Conservation (phyloP, 2,329 filamentous ascomycete species). For the Rachicladosporium sp. region DNA sequence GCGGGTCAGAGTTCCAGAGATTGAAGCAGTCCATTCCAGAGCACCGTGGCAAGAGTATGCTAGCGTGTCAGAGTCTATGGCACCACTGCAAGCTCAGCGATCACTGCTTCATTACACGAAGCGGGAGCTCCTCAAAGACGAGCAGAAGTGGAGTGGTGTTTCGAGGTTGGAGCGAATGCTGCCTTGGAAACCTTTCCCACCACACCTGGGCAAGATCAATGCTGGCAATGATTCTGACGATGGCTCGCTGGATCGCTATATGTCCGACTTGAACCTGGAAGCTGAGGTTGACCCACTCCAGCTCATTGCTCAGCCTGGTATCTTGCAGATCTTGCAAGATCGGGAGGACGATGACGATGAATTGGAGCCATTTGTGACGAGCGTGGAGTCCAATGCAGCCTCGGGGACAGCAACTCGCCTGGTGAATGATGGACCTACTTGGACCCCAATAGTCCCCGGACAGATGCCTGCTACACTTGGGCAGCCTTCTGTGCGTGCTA, state of each 20-base stretch:
- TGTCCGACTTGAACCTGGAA: conserved; percentile 22
- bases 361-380: conserved; percentile 9
- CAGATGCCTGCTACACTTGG: too few relatives aligned
- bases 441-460: too few relatives aligned
- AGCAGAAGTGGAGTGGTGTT: conserved; percentile 29
- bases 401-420: too few relatives aligned
- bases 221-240: conserved; percentile 31
- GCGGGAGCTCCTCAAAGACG: conserved; percentile 19
- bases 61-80: conserved; percentile 4
- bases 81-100: conserved; percentile 20
- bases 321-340: conserved; percentile 33
- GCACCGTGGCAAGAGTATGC: conserved; percentile 36
- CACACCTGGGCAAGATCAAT: conserved; percentile 25
- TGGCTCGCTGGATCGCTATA: conserved; percentile 23
- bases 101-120: conserved; percentile 23
- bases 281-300: conserved; percentile 21
- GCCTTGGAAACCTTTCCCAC: conserved; percentile 37
- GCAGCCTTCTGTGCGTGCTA: too few relatives aligned
- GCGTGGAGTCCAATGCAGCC: too few relatives aligned
- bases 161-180: conserved; percentile 29
- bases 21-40: conserved; percentile 31
- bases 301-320: conserved; percentile 37
- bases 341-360: conserved; percentile 27
- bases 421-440: too few relatives aligned
- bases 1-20: conserved; percentile 36